phyloP scores from a whole-genome alignment of 345 rosid species.

The Bruguiera gymnorhiza region DNA sequence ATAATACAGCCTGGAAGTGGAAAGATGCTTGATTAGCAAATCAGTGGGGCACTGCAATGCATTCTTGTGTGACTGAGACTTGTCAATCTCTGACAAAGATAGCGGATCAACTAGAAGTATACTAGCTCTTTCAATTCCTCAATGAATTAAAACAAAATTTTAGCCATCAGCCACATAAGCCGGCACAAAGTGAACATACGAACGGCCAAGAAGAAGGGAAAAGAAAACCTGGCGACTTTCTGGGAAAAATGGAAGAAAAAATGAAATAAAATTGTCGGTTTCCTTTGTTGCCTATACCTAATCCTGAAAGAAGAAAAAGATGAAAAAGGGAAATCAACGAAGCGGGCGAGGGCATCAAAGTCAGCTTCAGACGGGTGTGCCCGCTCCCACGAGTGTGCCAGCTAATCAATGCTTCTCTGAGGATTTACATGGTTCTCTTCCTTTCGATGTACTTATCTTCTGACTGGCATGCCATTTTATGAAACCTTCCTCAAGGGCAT shows the following conservation, averaged over 20 bases:
- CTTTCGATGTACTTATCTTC: conserved; percentile 4
- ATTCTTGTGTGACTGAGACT: too few relatives aligned
- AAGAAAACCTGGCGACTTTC: too few relatives aligned
- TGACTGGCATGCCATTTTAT: conserved; percentile 27
- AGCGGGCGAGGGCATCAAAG: neutral
- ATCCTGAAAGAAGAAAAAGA: neutral
- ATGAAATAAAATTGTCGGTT: neutral
- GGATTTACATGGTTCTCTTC: conserved; percentile 7
- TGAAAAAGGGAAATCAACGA: neutral
- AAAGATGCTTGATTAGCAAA: neutral
- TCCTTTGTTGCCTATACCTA: neutral
- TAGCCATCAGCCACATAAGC: too few relatives aligned
- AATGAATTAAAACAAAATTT: too few relatives aligned
- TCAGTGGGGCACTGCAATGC: neutral
- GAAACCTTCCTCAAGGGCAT: conserved; percentile 40
- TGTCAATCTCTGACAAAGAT: too few relatives aligned
- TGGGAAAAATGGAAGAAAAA: too few relatives aligned
- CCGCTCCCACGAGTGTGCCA: neutral
- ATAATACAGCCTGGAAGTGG: too few relatives aligned
- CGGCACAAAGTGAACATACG: too few relatives aligned
- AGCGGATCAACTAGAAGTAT: too few relatives aligned
- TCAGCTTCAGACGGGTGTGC: neutral
- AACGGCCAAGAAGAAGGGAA: neutral
- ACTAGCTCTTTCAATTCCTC: too few relatives aligned
- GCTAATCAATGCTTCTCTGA: neutral